Evolutionary conservation across 192 early-diverging fungal genomes (phyloP), one percentile per base, ranked within the genome.

Genomic region (Backusella australiensis): DNA sequence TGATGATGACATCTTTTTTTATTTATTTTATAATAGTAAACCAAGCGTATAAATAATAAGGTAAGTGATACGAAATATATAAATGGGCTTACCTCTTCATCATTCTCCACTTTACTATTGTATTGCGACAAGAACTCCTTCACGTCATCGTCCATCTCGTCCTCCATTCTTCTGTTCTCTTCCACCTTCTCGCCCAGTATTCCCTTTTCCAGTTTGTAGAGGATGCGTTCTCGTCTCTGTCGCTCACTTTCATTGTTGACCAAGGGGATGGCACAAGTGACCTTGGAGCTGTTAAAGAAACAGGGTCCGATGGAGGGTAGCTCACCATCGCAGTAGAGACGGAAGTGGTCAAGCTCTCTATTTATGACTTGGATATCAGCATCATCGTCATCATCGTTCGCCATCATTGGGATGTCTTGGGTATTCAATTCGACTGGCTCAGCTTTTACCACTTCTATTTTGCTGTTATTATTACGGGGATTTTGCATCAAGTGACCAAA

Each of bases 401-500:
- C 19, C 9, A 36, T 34, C 34, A 26, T 73, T 6, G 11, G 8
- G 34, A 39, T 39, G 8, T 34, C 56, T 63, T 63, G 56, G 8
- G 56, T 63, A 63, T 63, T 63, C 23, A 63, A 63, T 63, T 9
- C 12, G 8, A 4, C 26, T 29, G 12, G 23, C 14, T 73, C 72
- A 8, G 49, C 44, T 21, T 35, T 23, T 15, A 1, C 26, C 12
- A 67, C 35, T 14, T 38, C 21, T 6, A 38, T 34, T 0, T 15
- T 32, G 65, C 29, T 34, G 38, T 42, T 29, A 29, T 52, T 36
- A 70, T n/a, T 63, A 63, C 65, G 74, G 29, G 74, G 74, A 39
- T 75, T 75, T 35, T 32, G 66, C 21, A 75, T 75, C 59, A 75
- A 26, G 38, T 75, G 74, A 35, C 75, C 75, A 76, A 70, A 67